Conservation (phyloP, 306 rosid species). For the Sphenostylis stenocarpa region DNA sequence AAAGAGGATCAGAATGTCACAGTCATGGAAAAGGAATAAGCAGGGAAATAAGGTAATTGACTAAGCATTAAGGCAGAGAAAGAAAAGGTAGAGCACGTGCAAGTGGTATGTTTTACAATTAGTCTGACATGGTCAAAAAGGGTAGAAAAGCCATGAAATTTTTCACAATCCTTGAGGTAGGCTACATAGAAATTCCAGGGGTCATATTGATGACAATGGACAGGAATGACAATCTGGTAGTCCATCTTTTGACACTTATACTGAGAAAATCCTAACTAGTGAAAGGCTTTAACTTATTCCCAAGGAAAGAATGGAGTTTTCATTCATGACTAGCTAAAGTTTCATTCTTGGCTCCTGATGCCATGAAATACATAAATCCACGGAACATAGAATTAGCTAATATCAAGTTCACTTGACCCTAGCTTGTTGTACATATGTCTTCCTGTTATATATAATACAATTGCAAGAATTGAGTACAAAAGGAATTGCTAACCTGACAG, state of each 20-base stretch:
- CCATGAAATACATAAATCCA: slow-evolving; percentile 8
- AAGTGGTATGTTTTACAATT: neutral
- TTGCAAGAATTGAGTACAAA: slow-evolving; percentile 8
- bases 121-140: neutral
- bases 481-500: slow-evolving; percentile 73
- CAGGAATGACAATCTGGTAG: neutral
- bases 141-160: neutral
- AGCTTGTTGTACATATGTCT: neutral
- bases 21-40: neutral
- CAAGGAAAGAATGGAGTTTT: neutral
- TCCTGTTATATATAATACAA: neutral
- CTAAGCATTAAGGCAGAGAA: neutral
- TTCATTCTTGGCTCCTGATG: neutral
- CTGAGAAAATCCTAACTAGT: neutral
- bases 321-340: neutral
- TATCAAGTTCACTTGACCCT: neutral
- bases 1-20: neutral
- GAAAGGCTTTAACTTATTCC: neutral
- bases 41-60: neutral
- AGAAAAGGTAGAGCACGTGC: neutral
- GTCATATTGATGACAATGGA: neutral
- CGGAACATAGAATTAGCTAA: neutral
- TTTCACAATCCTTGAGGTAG: neutral
- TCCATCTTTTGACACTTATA: neutral
- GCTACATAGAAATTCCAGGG: neutral